Base-by-base conservation (phyloP, 495 filamentous ascomycete genomes). In the Podospora bellae-mahoneyi region DNA sequence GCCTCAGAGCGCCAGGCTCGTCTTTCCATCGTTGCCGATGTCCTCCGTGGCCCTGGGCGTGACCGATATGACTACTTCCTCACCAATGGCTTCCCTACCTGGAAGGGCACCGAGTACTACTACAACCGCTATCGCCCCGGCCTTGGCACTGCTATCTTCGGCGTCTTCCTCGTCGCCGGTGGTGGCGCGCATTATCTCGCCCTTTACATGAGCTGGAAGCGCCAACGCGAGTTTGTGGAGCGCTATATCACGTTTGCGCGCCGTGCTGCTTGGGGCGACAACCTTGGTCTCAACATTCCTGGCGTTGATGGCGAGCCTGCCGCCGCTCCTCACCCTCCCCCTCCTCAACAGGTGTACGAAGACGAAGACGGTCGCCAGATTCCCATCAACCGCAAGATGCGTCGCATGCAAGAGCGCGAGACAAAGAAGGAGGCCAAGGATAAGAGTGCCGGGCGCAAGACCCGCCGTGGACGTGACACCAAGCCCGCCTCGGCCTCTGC, bases 101-200 rank as follows among this genome's bases (percentile, higher is more conserved):
- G 96, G 95, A 92, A 91, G 77, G 95, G 96, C 44, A 97, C 95
- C 19, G 96, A 94, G 64, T 99, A 98, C 84, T 98, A 97, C 84
- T 99, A 98, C 81, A 89, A 84, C 65, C 90, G 95, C 6, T 97
- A 92, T 84, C 87, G 95, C 30, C 95, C 95, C 0, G 95, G 95
- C 13, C 81, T 97, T 10, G 92, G 91, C 20, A 89, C 89, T 10
- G 95, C 97, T 60, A 77, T 98, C 63, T 63, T 88, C 13, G 93
- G 94, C 53, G 81, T 96, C n/a, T 92, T 97, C 76, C 73, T 97
- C 64, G 84, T 95, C 48, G 88, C 89, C 55, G 93, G 93, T 44
- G 95, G 96, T 63, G 89, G 80, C 20, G 90, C 88, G 30, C 95
- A 99, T 76, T 98, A 97, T 77, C 83, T 87, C 16, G 90, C 90